Base-by-base conservation (phyloP, 1,284 basidiomycete species). In the Ustilago trichophora region DNA sequence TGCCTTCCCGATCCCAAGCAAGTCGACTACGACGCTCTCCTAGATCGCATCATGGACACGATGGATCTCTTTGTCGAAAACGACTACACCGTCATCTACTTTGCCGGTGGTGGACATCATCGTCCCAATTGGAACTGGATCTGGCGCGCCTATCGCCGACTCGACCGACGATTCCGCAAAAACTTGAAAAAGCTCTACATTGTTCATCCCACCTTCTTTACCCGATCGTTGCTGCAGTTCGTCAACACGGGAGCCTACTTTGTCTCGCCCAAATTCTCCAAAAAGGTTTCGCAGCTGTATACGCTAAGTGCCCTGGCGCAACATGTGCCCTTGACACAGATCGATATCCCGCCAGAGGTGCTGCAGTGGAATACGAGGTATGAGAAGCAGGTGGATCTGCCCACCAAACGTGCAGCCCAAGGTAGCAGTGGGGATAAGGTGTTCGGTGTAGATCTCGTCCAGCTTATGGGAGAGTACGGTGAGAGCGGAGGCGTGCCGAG, bases 191-290 rank as follows among this genome's bases (percentile, higher is more conserved):
- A 87, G 77, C 77, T 92, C 88, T 91, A 88, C 81, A 90, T 93
- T 64, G 88, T 92, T 2, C 91, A 93, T 76, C 89, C 91, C 1
- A 90, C 89, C 3, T 91, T 91, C 82, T 93, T 92, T 82, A 89
- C 91, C 6, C 91, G 58, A 15, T 55, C 48, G 13, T 31, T 53
- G 36, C 26, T 76, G 90, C 90, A 91, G 88, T 83, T 92, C 10
- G 90, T 93, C 79, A 90, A 90, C 10, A 84, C 92, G 45, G 91
- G 91, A 35, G 90, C 90, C 6, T 90, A 90, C 35, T 88, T 92
- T 64, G 90, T 93, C 73, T 90, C 89, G 87, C 91, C 91, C 25
- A 93, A 93, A 80, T 93, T 93, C 83, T 90, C 90, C 79, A 87
- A 88, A 71, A 93, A 93, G 83, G 85, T 93, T 62, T 82, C 85